These are phyloP conservation scores for Trichosporon ovoides DNA, from an alignment of 1,284 basidiomycete genomes.

Conservation along the genomic window DNA sequence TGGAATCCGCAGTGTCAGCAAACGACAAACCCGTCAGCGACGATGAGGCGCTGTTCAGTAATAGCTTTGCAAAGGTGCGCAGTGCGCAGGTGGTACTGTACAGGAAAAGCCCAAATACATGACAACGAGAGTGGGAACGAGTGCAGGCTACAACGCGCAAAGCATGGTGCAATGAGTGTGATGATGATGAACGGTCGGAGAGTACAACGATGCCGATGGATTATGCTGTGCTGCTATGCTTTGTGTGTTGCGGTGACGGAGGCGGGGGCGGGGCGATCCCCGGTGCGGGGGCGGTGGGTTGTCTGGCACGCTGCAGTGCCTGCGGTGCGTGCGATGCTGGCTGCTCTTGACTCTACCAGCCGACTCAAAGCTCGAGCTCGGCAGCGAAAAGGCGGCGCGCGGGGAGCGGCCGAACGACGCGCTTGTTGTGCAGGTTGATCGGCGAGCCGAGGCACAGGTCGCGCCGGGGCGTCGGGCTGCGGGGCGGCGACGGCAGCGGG, in stretches of 20 bases:
- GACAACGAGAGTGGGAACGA: neutral
- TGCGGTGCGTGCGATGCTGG: neutral
- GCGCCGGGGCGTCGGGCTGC: neutral
- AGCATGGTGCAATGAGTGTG: neutral
- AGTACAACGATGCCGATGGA: neutral
- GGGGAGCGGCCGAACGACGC: neutral
- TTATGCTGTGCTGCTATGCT: too few relatives aligned
- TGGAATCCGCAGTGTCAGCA: too few relatives aligned
- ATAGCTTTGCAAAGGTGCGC: too few relatives aligned
- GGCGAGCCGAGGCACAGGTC: neutral
- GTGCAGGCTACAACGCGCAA: neutral
- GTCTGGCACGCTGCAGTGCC: too few relatives aligned
- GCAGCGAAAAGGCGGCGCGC: neutral
- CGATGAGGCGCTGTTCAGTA: too few relatives aligned
- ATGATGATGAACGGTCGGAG: neutral
- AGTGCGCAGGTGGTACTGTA: too few relatives aligned
- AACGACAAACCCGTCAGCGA: too few relatives aligned
- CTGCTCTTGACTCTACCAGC: too few relatives aligned
- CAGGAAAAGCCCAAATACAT: constrained; percentile 2
- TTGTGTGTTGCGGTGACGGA: too few relatives aligned
- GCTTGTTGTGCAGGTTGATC: neutral
- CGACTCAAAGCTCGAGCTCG: neutral
- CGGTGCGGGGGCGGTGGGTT: too few relatives aligned
- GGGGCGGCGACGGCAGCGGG: neutral
- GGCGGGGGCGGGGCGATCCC: too few relatives aligned